Evolutionary conservation across 225 moss, liverwort and hornwort genomes (phyloP), one percentile per base, ranked within the genome.

Genomic region (Antitrichia curtipendula): DNA sequence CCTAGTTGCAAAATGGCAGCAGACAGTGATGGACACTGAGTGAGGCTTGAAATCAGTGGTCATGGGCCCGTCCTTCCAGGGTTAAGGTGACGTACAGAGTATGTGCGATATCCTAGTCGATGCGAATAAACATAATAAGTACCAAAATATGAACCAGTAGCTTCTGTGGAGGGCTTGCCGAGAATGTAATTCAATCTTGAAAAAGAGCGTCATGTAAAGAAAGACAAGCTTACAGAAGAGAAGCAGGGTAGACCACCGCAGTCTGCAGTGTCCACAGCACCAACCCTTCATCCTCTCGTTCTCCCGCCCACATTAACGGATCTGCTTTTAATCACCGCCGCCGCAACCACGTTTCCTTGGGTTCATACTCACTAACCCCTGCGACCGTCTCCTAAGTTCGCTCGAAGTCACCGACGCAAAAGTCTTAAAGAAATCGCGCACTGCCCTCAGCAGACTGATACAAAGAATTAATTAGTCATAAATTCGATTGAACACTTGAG

Each of bases 211-310:
- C 43, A 66, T 74, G 50, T 29, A 64, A 50, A 87, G 79, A 76
- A 64, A 68, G 77, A 45, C 41, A 79, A 82, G 82, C 92, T 90
- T 92, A 93, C 93, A 92, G 57, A 89, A 84, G 63, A 89, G 88
- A 82, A 91, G 84, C 85, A 91, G 57, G 82, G 89, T 69, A 84
- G 68, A 88, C 81, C 81, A 88, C 90, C 78, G 54, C 88, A 84
- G 83, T 65, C 81, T 90, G 86, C 90, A 88, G 84, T 78, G 59
- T 75, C 86, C 84, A 82, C 77, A 86, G 84, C 86, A 84, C 90
- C 93, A 85, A 78, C 93, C 89, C 89, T 68, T 88, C 93, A 93
- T 93, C 88, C 89, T 91, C 88, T 89, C 84, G 38, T 66, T 58
- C 87, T 84, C 64, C 85, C 87, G 38, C 56, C 87, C 79, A 84